Evolutionary conservation across 2,329 filamentous ascomycete species (phyloP), one percentile per base, ranked within the genome.

Genomic region (Colletotrichum noveboracense): DNA sequence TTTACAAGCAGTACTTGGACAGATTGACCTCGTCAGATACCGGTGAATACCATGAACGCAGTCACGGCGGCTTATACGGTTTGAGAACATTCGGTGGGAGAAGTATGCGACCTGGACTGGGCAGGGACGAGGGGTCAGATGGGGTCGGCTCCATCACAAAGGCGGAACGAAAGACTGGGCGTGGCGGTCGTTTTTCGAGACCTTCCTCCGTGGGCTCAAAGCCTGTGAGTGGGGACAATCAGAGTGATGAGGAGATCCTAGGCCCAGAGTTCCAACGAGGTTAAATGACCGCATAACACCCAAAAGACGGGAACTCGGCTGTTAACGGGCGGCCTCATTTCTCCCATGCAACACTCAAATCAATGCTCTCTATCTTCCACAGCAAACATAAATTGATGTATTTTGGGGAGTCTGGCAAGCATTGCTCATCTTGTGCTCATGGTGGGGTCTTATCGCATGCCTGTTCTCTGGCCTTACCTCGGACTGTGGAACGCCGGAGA

Each of bases 1-100:
- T 86, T 0, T 86, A 86, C 74, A 77, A 56, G 36, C 64, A 24
- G 5, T 65, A 65, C 36, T 32, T 65, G 14, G 62, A 65, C 7
- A 48, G 43, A 36, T 18, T 65, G 62, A 48, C 36, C 7, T 65
- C 62, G 7, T 36, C 34, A 8, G 24, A 48, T 28, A 38, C 34
- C 62, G 26, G 30, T 56, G n/a, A 69, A 56, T 43, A 64, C 5
- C 58, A 18, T 10, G 24, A 70, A 8, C 38, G 36, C 7, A 62
- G 36, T 38, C 58, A 64, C 16, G 68, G 58, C 6, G 56, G 24
- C 10, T 70, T 58, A 9, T 70, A 52, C 58, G 56, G 36, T 7
- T 36, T 70, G 26, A 21, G 68, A 28, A 70, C 68, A 18, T 64
- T 70, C 9, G 68, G 68, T 34, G 68, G 68, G 13, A 48, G 26